Base-by-base conservation (phyloP, 2,329 filamentous ascomycete species). In the Drechslerella coelobrocha region DNA sequence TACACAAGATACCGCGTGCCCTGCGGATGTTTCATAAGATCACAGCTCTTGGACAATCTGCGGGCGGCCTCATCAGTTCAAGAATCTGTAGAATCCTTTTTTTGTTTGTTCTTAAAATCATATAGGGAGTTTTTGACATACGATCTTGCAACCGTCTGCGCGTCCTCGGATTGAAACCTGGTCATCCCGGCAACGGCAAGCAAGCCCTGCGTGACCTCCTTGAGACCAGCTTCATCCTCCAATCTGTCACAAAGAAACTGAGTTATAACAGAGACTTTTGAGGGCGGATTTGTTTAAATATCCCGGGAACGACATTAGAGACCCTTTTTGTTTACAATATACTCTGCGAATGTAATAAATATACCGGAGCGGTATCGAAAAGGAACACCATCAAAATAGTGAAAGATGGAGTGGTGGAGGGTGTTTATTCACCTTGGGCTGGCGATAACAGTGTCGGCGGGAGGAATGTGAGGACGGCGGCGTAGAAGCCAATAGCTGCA, bases 241-340 rank as follows among this genome's bases (percentile, higher is more conserved):
- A 88, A 84, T 23, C 87, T 83, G 73, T 87, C 86, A 65, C 87
- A 83, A 41, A 88, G 82, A 77, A 89, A 89, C 59, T 85, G 83
- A 73, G 83, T 85, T 47, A 89, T 79, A 17, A 89, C 86, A 77
- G 85, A 78, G 50, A 82, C 82, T 77, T 88, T 86, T 77, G 52
- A 57, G 45, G 50, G 31, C 39, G 31, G 23, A 37, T 37, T 54
- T 48, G 47, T 24, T 50, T 17, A 63, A 37, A 55, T 29, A 54
- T 71, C 54, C 23, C 24, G 53, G 27, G 10, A 50, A 24, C n/a
- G 48, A 19, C 31, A 71, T 71, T 63, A 71, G 66, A 71, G 48
- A 53, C 39, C 50, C 19, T 45, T 21, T 45, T 45, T 4, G 5
- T 21, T 45, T n/a, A 9, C 5, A 21, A 45, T 21, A 14, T 5